Base-by-base conservation (phyloP, 495 filamentous ascomycete species). In the Podospora appendiculata region DNA sequence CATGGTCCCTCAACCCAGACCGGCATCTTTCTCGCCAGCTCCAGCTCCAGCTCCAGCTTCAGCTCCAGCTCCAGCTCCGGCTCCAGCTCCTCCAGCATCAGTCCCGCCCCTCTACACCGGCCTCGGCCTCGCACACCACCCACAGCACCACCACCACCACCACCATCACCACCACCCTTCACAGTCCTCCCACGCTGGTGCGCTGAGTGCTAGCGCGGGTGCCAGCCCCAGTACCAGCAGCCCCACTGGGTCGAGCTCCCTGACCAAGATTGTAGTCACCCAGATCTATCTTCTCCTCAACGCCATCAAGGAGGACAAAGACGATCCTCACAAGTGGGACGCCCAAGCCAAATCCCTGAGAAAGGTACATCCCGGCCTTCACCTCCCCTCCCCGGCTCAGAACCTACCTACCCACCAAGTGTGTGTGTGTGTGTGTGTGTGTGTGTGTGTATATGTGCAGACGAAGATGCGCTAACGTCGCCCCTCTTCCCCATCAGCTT, bases 221-320 rank as follows among this genome's bases (percentile, higher is more conserved):
- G 78, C 79, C 53, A 77, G 68, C 64, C 83, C 85, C 72, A 87
- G 86, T 65, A 86, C 74, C 55, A 84, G 70, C 70, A 87, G 70
- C 60, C 86, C 87, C 45, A 71, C 74, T 57, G 72, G 72, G 58
- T 78, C 81, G 52, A 88, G 58, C 55, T 76, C 75, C 59, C 71
- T 89, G 51, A 79, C 88, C 41, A 95, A 90, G 66, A 92, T 99
- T 66, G 89, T 89, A 52, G 85, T 94, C 59, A 90, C 92, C 51
- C 94, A 99, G 76, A 83, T 97, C 51, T 94, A 91, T 70, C 78
- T 99, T 52, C 80, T 97, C 36, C 79, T 99, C 53, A 92, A 90
- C 73, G 88, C 88, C 25, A 87, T 96, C 64, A 95, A 89, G 62
- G 91, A 96, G 69, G 82, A 85, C 61, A 90, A 89, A 68, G 88